Base-by-base conservation (phyloP, 1,284 basidiomycete genomes). In the Sanghuangporus baumii region DNA sequence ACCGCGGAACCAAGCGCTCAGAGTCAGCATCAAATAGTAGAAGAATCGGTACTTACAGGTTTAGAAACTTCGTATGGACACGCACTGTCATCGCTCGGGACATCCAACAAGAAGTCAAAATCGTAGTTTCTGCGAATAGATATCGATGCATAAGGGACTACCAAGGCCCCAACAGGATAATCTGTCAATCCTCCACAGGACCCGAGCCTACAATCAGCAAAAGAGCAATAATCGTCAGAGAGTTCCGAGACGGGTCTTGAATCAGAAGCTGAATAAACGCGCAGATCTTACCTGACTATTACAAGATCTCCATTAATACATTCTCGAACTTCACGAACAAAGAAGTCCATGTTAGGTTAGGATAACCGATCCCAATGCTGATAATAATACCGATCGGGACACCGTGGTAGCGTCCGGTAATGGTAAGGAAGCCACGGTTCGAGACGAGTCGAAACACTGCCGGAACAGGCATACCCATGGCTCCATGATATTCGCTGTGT, bases 271-370 rank as follows among this genome's bases (percentile, higher is more conserved):
- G 47, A 11, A n/a, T 16, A 18, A 50, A 50, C 47, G 41, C 37
- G 20, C 23, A 41, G 40, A 41, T 41, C 77, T 65, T 63, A 89
- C 89, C 89, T 85, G 67, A 92, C 78, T 64, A 94, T 81, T 66
- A 84, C 76, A 82, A 94, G 84, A 70, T 94, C 91, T 7, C 91
- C 92, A 65, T 75, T 77, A 47, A 93, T 74, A 67, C 88, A 88
- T 70, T 93, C 92, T 62, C 91, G 81, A n/a, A 83, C 84, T 75
- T 94, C 92, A 66, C 92, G 83, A 14, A 94, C 82, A 72, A 93
- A 91, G 74, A 94, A 94, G 74, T 94, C 91, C 73, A 88, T 88
- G 72, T 89, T 91, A 1, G 90, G 72, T 89, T 91, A 1, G 90
- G 82, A 65, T 76, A 78, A 18, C 91, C 91, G 91, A 94, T 94